phyloP scores from a whole-genome alignment of 805 yeast genomes.

The Ogataea minuta region DNA sequence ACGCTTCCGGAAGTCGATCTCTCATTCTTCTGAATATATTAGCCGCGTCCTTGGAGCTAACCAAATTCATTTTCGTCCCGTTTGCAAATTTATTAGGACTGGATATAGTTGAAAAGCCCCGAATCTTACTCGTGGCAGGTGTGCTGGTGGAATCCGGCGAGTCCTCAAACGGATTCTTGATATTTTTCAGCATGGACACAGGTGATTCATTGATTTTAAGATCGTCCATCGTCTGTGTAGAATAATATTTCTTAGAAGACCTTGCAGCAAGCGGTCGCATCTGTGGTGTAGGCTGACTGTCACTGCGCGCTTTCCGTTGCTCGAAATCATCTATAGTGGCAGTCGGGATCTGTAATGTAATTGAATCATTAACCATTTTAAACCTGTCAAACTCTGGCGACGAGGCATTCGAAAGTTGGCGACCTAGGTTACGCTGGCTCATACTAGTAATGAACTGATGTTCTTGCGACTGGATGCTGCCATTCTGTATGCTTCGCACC shows the following conservation, averaged over 20 bases:
- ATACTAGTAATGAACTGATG: background rate
- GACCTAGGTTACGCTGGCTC: background rate
- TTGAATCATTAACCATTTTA: background rate
- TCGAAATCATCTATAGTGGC: background rate
- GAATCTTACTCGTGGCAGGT: conserved; percentile 12
- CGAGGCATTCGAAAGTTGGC: background rate
- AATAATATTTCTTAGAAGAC: background rate
- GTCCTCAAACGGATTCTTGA: conserved; percentile 39
- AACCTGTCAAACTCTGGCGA: background rate
- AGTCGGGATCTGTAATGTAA: background rate
- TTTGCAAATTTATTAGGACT: conserved; percentile 1
- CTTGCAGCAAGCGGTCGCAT: background rate
- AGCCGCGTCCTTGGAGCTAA: conserved; percentile 12
- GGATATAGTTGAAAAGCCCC: conserved; percentile 5
- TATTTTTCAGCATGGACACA: conserved; percentile 29
- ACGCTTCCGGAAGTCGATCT: conserved; percentile 20
- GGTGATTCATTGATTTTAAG: conserved; percentile 19
- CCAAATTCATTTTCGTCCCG: background rate
- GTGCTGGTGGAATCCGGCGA: conserved; percentile 27
- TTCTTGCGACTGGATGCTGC: background rate
- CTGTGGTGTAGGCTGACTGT: conserved; percentile 1
- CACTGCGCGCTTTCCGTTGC: background rate
- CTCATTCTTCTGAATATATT: conserved; percentile 26
- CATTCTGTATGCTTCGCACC: background rate
- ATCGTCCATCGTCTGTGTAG: conserved; percentile 7